These are phyloP conservation scores for Zea luxurians DNA, from an alignment of 176 grass and related monocot genomes.

Conservation along the genomic window DNA sequence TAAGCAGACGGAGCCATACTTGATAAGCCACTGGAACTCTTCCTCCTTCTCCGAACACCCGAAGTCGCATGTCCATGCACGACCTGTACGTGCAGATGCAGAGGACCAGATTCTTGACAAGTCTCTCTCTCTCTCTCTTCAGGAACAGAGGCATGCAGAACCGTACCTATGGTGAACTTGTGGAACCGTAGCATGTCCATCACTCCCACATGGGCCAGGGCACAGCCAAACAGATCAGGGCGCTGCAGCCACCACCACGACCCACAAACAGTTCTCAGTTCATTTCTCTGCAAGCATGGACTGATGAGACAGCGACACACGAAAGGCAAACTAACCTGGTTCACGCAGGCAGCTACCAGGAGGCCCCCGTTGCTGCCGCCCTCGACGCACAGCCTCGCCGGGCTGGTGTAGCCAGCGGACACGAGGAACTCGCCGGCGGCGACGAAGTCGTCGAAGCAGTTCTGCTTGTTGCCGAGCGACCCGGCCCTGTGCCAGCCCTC, in stretches of 20 bases:
- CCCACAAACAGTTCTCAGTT: not conserved
- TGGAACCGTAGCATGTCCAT: constrained; percentile 99
- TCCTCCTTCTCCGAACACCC: constrained; percentile 82
- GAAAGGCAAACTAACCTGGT: constrained; percentile 56
- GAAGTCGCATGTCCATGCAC: constrained; percentile 85
- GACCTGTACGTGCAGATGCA: constrained; percentile 27
- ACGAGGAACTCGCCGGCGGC: constrained; percentile 74
- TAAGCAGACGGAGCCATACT: constrained; percentile 37
- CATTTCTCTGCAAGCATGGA: not conserved
- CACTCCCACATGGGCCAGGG: constrained; percentile 84
- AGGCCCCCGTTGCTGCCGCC: constrained; percentile 92
- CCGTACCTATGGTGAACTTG: constrained; percentile 86
- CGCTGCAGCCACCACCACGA: constrained; percentile 36
- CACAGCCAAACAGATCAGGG: constrained; percentile 85
- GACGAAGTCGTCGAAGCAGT: constrained; percentile 93
- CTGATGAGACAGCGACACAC: not conserved
- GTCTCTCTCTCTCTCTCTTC: not conserved
- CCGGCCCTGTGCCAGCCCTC: constrained; percentile 83
- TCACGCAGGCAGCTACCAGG: constrained; percentile 87
- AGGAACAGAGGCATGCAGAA: not conserved
- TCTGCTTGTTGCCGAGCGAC: constrained; percentile 77
- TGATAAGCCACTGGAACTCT: constrained; percentile 83
- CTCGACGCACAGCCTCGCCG: constrained; percentile 69
- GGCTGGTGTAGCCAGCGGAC: constrained; percentile 62
- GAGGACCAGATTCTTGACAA: not conserved